phyloP scores from a whole-genome alignment of 768 basidiomycete species.

The Termitomyces bulborhizus region DNA sequence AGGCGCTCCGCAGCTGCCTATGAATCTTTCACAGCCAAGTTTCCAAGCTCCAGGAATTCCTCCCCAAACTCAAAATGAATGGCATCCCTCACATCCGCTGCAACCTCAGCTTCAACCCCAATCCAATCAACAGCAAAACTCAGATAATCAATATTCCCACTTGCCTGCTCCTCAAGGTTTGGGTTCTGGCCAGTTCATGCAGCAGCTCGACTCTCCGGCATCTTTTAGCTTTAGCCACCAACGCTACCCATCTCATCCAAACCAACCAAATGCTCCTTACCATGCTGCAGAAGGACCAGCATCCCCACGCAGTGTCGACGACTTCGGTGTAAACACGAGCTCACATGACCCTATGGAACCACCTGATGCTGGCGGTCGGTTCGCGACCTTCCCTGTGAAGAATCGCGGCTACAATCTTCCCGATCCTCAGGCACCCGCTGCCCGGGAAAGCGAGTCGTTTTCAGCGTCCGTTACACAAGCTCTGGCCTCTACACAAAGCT shows the following conservation, averaged over 20 bases:
- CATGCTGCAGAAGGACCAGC: slow-evolving; percentile 3
- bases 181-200: slow-evolving; percentile 20
- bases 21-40: slow-evolving; percentile 1
- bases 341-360: slow-evolving; percentile 17
- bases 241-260: slow-evolving; percentile 6
- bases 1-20: slow-evolving; percentile 1
- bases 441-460: slow-evolving; percentile 27
- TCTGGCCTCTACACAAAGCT: slow-evolving; percentile 13
- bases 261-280: slow-evolving; percentile 7
- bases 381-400: slow-evolving; percentile 64
- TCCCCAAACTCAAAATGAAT: slow-evolving; percentile 9
- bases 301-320: slow-evolving; percentile 27
- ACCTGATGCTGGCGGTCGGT: slow-evolving; percentile 37
- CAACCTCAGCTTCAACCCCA: not conserved
- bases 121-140: not conserved
- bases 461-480: slow-evolving; percentile 31
- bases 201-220: slow-evolving; percentile 16
- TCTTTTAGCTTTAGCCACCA: slow-evolving; percentile 8
- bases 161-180: slow-evolving; percentile 26
- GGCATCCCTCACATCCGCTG: slow-evolving; percentile 6
- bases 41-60: slow-evolving; percentile 2
- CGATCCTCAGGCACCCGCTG: slow-evolving; percentile 19
- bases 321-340: slow-evolving; percentile 31
- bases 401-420: slow-evolving; percentile 22
- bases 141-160: slow-evolving; percentile 8